Evolutionary conservation across 768 basidiomycete species (phyloP), one percentile per base, ranked within the genome.

Genomic region (Lentinula guzmanii): DNA sequence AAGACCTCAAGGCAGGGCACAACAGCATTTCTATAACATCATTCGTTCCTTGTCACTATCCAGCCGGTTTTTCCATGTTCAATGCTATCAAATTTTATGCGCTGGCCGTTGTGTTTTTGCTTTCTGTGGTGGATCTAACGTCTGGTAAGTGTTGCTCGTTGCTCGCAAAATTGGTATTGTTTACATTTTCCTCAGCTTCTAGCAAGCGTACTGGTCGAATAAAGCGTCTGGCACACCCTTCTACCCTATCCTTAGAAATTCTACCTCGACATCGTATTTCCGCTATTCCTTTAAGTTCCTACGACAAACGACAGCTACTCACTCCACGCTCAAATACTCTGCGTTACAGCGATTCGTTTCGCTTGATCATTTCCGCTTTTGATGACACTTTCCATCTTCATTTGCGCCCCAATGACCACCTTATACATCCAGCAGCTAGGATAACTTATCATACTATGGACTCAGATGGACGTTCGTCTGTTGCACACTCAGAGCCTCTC

Each of bases 401-500:
- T 67, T 78, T 94, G 53, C 83, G 82, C 16, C 91, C 92, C 7
- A 92, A 91, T 69, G 83, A 88, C 64, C 76, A 90, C 64, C 83
- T 94, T 63, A 77, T 93, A 55, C 90, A 93, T 68, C 86, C 91
- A 46, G 82, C 87, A 57, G 91, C 91, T 1, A 83, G 86, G 45
- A 79, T 92, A 61, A 83, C 81, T 56, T 87, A 87, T 73, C 86
- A 84, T 70, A 73, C 76, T n/a, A 78, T 76, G 21, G 70, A 70
- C 7, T 68, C 82, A 15, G 78, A 83, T 50, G 87, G 89, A 34
- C 68, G 71, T 43, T 73, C 81, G 33, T 75, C 80, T 18, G 66
- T 86, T 35, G 72, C 80, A 4, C 80, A 78, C 65, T 82, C 84
- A 1, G 79, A 81, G 54, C 87, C 89, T 35, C 76, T 92, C n/a